Evolutionary conservation across 2,329 filamentous ascomycete genomes (phyloP), one percentile per base, ranked within the genome.

Genomic region (Aspergillus fischeri): DNA sequence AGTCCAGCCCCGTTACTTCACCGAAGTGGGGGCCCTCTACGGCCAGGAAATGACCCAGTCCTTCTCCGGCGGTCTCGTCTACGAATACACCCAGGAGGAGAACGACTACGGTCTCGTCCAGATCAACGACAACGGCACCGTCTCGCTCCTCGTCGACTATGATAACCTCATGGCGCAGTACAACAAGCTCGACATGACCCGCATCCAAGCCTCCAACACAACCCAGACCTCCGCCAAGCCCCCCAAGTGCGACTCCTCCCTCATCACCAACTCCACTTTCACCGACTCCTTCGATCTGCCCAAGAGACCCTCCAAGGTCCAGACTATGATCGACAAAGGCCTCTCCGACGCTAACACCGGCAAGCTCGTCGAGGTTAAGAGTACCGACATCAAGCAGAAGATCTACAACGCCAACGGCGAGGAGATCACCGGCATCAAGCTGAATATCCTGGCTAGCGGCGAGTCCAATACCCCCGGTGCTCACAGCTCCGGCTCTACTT

Each of bases 241-340:
- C 3, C 87, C 89, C 35, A 79, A 75, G 56, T 97, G 93, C 80
- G 77, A 77, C 61, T 58, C 80, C 32, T 81, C 78, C 59, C 79
- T 96, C 54, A 92, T 97, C 76, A 81, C 80, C 62, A 76, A 81
- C 58, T 60, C 65, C 35, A 83, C 81, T 60, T 96, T 96, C 80
- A 83, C 83, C 75, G 86, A 78, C 73, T 88, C 91, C 80, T 97
- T 96, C 78, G 87, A 86, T 49, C 78, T 96, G 56, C 92, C 89
- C 50, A 76, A 69, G 3, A 80, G 85, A 5, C 91, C 91, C 11
- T 78, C 83, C 3, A 89, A 86, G 63, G 87, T 86, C 42, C 80
- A 86, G 59, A 80, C 83, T 49, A 80, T 96, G 67, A 93, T 97
- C 70, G 80, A 90, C 63, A 85, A 88, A 51, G 92, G 93, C 60